Base-by-base conservation (phyloP, 2,329 filamentous ascomycete species). In the Xylaria sp. region DNA sequence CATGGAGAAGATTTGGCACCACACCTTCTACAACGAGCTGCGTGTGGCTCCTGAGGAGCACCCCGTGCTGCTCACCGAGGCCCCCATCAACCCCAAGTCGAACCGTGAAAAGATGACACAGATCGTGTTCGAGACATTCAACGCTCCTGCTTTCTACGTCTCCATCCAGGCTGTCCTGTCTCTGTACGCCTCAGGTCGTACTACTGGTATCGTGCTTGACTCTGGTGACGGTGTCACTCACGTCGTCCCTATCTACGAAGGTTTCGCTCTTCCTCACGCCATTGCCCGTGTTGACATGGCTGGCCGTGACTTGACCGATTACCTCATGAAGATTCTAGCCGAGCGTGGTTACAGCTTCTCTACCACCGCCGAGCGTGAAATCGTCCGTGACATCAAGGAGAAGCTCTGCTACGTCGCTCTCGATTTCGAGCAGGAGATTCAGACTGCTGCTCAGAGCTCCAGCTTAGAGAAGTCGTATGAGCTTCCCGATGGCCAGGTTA, bases 61-160 rank as follows among this genome's bases (percentile, higher is more conserved):
- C 91, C 96, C 96, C 79, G 94, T 98, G 83, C 91, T 99, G 82
- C 90, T 99, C 84, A 99, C 96, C 78, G 96, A 99, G 89, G 96
- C 96, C 79, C 96, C 96, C 78, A 98, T 99, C 91, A 99, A 99
- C 91, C 96, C 96, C 84, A 98, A 98, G 91, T 97, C 93, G 88
- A 99, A 99, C 90, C 93, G 96, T 91, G 96, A 99, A 90, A 99
- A 99, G 94, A 99, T 99, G 96, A 98, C 96, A 78, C 96, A 99
- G 89, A 99, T 99, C 76, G 94, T 99, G 84, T 99, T 99, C 89
- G 96, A 99, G 91, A 99, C 96, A 79, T 99, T 99, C 91, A 98
- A 99, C 89, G 95, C 96, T 80, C 96, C 96, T 78, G 96, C 96
- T 78, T 98, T 99, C 91, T 99, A 99, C 90, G 96, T 99, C 88